A percentile compares a stretch with the other conserved stretches of the same genome.
phyloP scores from a whole-genome alignment of 441 rosid species.

The Arabidopsis lyrata region DNA sequence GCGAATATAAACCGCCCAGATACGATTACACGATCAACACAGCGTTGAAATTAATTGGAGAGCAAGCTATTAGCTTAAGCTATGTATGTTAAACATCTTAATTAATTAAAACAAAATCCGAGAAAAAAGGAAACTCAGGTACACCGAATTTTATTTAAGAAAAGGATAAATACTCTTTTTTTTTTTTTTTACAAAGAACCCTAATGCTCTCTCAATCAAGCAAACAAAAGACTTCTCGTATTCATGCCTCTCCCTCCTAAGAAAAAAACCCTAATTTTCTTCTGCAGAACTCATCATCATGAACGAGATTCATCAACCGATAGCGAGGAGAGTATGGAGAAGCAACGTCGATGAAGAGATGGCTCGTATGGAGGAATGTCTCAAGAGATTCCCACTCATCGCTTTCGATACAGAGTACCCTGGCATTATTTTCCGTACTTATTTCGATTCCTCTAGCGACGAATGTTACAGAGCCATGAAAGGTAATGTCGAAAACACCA shows the following conservation, averaged over 20 bases:
- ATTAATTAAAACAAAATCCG: not conserved
- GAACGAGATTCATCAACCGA: constrained; percentile 23
- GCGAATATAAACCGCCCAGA: constrained; percentile 28
- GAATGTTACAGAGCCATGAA: constrained; percentile 18
- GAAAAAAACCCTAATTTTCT: constrained; percentile 19
- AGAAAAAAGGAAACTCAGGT: constrained; percentile 33
- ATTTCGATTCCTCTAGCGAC: not conserved
- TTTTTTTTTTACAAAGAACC: constrained; percentile 12
- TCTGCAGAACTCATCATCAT: constrained; percentile 19
- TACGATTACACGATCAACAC: not conserved
- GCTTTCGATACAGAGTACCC: constrained; percentile 44
- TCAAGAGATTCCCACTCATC: constrained; percentile 19
- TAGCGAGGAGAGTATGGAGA: constrained; percentile 24
- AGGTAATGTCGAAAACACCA: constrained; percentile 33
- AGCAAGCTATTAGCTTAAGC: not conserved
- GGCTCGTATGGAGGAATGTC: not conserved
- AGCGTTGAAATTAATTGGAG: constrained; percentile 27
- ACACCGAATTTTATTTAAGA: not conserved
- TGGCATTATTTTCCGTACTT: not conserved
- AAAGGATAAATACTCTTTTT: not conserved
- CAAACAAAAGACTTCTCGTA: constrained; percentile 22
- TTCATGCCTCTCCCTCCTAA: constrained; percentile 37
- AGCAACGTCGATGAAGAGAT: constrained; percentile 32
- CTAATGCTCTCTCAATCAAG: constrained; percentile 18
- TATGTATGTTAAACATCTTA: not conserved